phyloP scores from a whole-genome alignment of 1,284 basidiomycete genomes.

The Cryptococcus sp. region DNA sequence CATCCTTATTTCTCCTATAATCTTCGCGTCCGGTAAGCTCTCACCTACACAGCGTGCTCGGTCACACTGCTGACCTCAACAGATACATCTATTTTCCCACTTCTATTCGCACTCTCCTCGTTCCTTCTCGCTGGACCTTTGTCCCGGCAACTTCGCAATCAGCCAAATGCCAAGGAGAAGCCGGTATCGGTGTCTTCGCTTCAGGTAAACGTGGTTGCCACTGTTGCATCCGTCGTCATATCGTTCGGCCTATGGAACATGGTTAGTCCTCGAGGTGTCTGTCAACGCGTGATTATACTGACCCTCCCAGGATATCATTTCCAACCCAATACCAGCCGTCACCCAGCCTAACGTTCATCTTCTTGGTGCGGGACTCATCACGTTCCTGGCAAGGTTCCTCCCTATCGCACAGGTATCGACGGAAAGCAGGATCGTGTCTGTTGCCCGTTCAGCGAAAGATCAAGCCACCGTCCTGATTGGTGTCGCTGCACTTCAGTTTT shows the following conservation, averaged over 20 bases:
- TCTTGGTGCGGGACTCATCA: background rate
- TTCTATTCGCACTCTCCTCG: background rate
- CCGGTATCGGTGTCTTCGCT: background rate
- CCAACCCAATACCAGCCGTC: background rate
- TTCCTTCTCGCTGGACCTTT: background rate
- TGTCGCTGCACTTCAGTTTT: conserved; percentile 30
- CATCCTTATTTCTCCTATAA: background rate
- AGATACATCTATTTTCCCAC: background rate
- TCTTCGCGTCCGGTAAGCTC: background rate
- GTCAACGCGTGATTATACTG: background rate
- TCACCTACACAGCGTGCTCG: too few species aligned
- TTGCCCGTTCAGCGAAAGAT: conserved; percentile 10
- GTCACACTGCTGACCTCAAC: background rate
- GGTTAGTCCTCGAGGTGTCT: background rate
- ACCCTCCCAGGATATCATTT: background rate
- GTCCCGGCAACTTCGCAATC: background rate
- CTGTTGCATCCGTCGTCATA: background rate
- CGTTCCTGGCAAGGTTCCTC: conserved; percentile 18
- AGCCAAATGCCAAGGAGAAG: background rate
- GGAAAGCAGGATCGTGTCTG: conserved; percentile 3
- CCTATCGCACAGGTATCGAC: conserved; percentile 17
- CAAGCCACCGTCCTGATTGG: conserved; percentile 16
- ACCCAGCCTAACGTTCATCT: background rate
- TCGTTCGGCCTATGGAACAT: background rate
- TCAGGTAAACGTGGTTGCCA: background rate